Base-by-base conservation (phyloP, 331 rosid species). In the Pyrus hybrid region DNA sequence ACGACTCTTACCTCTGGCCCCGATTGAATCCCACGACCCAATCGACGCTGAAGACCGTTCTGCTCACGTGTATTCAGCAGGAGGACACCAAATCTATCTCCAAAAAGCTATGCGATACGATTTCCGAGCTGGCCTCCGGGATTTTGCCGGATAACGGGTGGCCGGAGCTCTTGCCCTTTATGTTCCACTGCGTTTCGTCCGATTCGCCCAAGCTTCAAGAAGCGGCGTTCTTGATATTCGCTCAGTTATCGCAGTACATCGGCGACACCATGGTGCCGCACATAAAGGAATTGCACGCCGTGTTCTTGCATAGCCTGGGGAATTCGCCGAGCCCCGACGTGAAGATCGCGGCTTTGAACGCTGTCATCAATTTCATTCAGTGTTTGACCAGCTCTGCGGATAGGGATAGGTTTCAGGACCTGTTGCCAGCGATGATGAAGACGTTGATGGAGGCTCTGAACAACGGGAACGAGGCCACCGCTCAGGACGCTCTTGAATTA, bases 401-500 rank as follows among this genome's bases (percentile, higher is more conserved):
- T 68, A 65, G 92, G 21, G 95, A 86, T 37, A 80, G 80, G 78
- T 90, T 90, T 63, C 92, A 90, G 82, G 92, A 87, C 71, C 76
- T 90, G 72, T 75, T 90, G 72, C 92, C 95, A 5, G 76, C 81
- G 70, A 90, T 90, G 95, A 87, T 90, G 90, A 78, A 45, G 71
- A 87, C 92, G 13, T 67, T 90, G 84, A 90, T 87, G 1, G 85
- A 87, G 83, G 92, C 95, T 0, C 67, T 87, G 77, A 87, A 90
- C 68, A 69, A 83, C 43, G 90, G 89, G 5, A 83, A 84, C 79
- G 92, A 89, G 82, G 90, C 87, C 5, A 86, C 87, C 2, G 92
- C 95, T 0, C 95, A 87, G 73, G 92, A 90, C 73, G 95, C 95
- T 0, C 85, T 90, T 7, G 90, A 90, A 62, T 72, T 90, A 16